Percentiles rank a stretch among this genome's conserved stretches.
These are phyloP conservation scores for Phytophthora ohioensis DNA, from an alignment of 352 stramenopile species.

Conservation along the genomic window DNA sequence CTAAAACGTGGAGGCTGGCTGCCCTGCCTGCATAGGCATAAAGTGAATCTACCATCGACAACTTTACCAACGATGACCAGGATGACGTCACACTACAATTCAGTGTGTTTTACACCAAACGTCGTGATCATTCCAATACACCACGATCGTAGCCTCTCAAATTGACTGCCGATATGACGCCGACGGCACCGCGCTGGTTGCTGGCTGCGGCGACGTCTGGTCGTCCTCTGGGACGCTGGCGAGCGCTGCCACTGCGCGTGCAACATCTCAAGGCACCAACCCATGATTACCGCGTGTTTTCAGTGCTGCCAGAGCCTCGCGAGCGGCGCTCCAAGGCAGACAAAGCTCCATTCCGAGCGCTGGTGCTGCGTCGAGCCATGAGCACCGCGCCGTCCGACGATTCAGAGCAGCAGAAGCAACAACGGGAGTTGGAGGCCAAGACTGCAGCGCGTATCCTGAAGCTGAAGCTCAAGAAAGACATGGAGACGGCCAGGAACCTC, in stretches of 20 bases:
- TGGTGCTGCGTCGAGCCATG: constrained; percentile 19
- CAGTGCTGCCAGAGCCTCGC: constrained; percentile 7
- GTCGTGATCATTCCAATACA: constrained; percentile 11
- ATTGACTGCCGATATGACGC: constrained; percentile 18
- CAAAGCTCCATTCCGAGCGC: not conserved
- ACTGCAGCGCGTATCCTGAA: constrained; percentile 49
- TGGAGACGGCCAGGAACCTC: constrained; percentile 56
- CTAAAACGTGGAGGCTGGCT: not conserved
- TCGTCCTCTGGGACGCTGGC: constrained; percentile 9
- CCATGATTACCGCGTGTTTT: constrained; percentile 13
- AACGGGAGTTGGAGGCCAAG: constrained; percentile 36
- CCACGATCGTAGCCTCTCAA: constrained; percentile 12
- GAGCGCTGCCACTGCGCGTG: constrained; percentile 2
- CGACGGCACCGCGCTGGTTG: constrained; percentile 25
- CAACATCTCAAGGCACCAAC: not conserved
- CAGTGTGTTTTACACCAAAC: constrained; percentile 9
- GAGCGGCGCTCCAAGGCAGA: not conserved
- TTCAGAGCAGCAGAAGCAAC: constrained; percentile 11
- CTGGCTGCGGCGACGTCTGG: constrained; percentile 13
- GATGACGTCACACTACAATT: constrained; percentile 20
- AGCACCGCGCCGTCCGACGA: constrained; percentile 19
- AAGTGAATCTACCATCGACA: constrained; percentile 17
- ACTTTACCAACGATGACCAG: constrained; percentile 3
- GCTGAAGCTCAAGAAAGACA: constrained; percentile 59
- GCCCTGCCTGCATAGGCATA: not conserved